phyloP scores from a whole-genome alignment of 352 stramenopile genomes.

The Phytophthora foliorum region DNA sequence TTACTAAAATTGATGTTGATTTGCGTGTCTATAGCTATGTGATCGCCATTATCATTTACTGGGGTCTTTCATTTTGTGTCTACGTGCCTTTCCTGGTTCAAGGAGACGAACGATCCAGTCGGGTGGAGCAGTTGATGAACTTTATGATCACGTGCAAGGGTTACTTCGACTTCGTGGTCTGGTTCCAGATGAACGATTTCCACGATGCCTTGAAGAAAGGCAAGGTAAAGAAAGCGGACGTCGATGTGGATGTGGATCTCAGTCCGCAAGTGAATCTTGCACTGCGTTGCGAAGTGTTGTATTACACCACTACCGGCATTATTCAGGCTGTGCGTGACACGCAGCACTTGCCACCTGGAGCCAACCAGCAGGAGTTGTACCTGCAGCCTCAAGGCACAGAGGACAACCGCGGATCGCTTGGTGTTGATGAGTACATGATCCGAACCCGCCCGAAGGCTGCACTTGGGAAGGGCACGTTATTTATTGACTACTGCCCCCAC shows the following conservation, averaged over 20 bases:
- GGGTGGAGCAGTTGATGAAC: slow-evolving; percentile 85
- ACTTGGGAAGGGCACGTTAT: slow-evolving; percentile 82
- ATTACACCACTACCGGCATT: slow-evolving; percentile 91
- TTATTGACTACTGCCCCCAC: slow-evolving; percentile 89
- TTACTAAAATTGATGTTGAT: slow-evolving; percentile 1
- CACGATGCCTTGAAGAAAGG: slow-evolving; percentile 54
- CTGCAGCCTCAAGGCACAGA: slow-evolving; percentile 82
- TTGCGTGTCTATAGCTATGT: slow-evolving; percentile 66
- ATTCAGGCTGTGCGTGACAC: slow-evolving; percentile 87
- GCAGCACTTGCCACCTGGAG: slow-evolving; percentile 71
- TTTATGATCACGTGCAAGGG: slow-evolving; percentile 93
- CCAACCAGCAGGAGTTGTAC: slow-evolving; percentile 83
- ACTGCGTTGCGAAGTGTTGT: slow-evolving; percentile 86
- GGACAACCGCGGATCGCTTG: slow-evolving; percentile 78
- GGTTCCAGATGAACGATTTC: slow-evolving; percentile 92
- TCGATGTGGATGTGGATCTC: slow-evolving; percentile 88
- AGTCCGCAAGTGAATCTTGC: slow-evolving; percentile 89
- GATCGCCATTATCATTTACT: slow-evolving; percentile 94
- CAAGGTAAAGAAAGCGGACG: slow-evolving; percentile 65
- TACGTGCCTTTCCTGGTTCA: slow-evolving; percentile 90
- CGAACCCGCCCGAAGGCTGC: slow-evolving; percentile 77
- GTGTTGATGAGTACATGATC: slow-evolving; percentile 89
- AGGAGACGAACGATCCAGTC: slow-evolving; percentile 48
- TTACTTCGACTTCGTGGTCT: slow-evolving; percentile 92
- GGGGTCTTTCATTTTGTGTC: slow-evolving; percentile 85